Conservation (phyloP, 345 rosid genomes). For the Citrus trifoliata region DNA sequence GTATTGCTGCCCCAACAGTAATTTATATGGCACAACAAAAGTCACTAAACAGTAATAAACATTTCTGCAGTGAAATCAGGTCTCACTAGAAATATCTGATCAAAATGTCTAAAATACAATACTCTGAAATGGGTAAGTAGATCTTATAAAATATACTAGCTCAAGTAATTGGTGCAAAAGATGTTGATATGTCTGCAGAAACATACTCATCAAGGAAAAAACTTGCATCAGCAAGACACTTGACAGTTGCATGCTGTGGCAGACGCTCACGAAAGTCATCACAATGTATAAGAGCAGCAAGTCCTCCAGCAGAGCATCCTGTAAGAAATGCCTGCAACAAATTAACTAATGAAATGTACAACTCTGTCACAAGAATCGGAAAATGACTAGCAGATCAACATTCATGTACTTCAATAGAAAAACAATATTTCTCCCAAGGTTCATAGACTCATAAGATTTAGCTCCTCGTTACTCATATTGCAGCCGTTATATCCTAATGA, state of each 20-base stretch:
- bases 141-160: neutral
- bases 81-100: neutral
- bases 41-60: neutral
- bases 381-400: constrained; percentile 2
- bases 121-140: neutral
- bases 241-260: constrained; percentile 65
- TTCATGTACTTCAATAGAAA: neutral
- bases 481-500: neutral
- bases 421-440: neutral
- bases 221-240: constrained; percentile 94
- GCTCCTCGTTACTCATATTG: neutral
- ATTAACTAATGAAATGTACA: constrained; percentile 2
- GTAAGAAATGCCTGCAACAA: constrained; percentile 73
- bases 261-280: constrained; percentile 65
- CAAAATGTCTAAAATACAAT: neutral
- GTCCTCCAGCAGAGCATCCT: constrained; percentile 98
- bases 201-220: constrained; percentile 91
- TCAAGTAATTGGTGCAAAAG: neutral
- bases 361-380: neutral
- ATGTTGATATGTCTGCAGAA: constrained; percentile 1
- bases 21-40: neutral
- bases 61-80: neutral
- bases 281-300: constrained; percentile 86
- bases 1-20: neutral
- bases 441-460: neutral